Conservation (phyloP, 1,284 basidiomycete genomes). For the Trametes hirsuta region DNA sequence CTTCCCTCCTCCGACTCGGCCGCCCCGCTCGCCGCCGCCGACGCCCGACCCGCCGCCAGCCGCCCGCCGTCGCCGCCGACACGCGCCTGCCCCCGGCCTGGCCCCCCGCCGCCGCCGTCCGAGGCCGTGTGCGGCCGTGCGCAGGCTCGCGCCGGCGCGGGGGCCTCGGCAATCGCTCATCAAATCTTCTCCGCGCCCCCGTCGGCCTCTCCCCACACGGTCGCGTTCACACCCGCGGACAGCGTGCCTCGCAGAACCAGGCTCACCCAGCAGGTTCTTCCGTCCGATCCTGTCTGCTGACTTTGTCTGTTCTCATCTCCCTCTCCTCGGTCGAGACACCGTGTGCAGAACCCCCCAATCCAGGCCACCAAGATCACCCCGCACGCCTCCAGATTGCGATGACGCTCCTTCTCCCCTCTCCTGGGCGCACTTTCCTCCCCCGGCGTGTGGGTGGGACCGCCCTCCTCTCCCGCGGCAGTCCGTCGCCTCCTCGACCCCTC, state of each 20-base stretch:
- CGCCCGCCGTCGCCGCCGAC: neutral
- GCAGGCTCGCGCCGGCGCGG: neutral
- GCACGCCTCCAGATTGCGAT: constrained; percentile 11
- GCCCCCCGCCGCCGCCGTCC: no score
- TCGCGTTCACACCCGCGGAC: constrained; percentile 25
- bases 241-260: constrained; percentile 23
- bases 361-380: constrained; percentile 15
- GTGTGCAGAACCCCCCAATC: neutral
- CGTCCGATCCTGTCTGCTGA: constrained; percentile 29
- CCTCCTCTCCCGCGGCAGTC: constrained; percentile 2
- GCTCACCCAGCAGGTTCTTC: constrained; percentile 7
- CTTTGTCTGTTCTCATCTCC: constrained; percentile 13
- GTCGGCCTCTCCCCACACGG: neutral
- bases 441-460: constrained; percentile 1
- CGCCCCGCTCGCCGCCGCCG: neutral
- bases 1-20: neutral
- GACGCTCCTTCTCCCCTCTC: constrained; percentile 19
- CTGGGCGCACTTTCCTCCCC: constrained; percentile 10
- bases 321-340: constrained; percentile 21
- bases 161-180: constrained; percentile 21
- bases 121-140: neutral
- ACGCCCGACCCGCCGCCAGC: neutral
- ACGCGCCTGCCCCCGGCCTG: neutral
- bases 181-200: constrained; percentile 23
- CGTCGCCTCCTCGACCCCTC: neutral